A percentile compares a stretch with the other conserved stretches of the same genome.
Conservation (phyloP, 768 basidiomycete species). For the Calocybe gangraenosa region DNA sequence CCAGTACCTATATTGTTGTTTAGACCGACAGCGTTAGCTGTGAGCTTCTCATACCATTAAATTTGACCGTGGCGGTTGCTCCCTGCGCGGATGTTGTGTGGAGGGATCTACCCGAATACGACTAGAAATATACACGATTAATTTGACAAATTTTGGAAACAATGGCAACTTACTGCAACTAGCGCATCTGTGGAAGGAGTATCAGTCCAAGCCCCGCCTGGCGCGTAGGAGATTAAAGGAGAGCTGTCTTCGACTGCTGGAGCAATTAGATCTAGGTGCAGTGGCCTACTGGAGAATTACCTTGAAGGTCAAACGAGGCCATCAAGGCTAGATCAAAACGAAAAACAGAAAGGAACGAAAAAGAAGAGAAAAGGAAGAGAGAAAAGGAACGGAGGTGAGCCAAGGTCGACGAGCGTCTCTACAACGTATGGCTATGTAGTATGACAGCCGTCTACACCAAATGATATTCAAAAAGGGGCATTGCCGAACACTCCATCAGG, state of each 20-base stretch:
- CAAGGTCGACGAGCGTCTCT: slow-evolving; percentile 2
- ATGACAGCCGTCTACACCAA: too few species aligned
- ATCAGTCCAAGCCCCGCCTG: slow-evolving; percentile 47
- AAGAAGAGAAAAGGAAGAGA: slow-evolving; percentile 16
- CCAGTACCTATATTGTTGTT: slow-evolving; percentile 37
- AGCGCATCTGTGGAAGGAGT: slow-evolving; percentile 35
- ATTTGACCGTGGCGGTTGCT: slow-evolving; percentile 46
- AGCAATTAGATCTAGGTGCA: not conserved
- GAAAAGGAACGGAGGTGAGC: not conserved
- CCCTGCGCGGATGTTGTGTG: slow-evolving; percentile 40
- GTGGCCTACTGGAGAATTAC: slow-evolving; percentile 19
- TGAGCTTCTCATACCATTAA: slow-evolving; percentile 35
- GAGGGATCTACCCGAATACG: slow-evolving; percentile 40
- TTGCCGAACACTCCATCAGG: not conserved
- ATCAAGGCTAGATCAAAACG: slow-evolving; percentile 36
- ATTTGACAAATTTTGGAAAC: not conserved
- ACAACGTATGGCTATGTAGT: not conserved
- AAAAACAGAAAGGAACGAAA: slow-evolving; percentile 16
- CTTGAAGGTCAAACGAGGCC: slow-evolving; percentile 41
- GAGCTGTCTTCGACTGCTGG: slow-evolving; percentile 51
- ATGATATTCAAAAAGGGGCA: not conserved
- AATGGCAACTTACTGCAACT: slow-evolving; percentile 26
- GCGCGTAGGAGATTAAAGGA: slow-evolving; percentile 48
- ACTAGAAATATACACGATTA: slow-evolving; percentile 21
- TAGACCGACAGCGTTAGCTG: not conserved